These are phyloP conservation scores for Tulasnella sp. DNA, from an alignment of 768 basidiomycete species.

Conservation along the genomic window DNA sequence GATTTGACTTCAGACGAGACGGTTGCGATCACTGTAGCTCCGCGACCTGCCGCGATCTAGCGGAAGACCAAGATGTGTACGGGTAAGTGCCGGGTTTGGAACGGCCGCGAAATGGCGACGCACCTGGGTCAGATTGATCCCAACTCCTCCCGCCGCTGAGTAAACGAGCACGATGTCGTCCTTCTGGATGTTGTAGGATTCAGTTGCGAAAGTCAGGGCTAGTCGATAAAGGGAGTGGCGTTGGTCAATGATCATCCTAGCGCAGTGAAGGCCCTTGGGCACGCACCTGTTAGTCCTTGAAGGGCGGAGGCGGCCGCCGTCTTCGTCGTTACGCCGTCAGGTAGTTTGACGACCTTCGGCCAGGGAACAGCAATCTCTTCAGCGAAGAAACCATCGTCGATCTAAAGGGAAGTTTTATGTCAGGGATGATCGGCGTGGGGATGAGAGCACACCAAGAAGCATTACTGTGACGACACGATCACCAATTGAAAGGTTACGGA, in stretches of 20 bases:
- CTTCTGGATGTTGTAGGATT: conserved; percentile 77
- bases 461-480: conserved; percentile 66
- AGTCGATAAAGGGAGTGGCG: not conserved
- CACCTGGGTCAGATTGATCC: conserved; percentile 41
- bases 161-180: conserved; percentile 80
- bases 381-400: conserved; percentile 47
- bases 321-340: conserved; percentile 53
- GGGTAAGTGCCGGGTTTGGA: not conserved
- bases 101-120: conserved; percentile 8
- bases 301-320: conserved; percentile 63
- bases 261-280: not conserved
- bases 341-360: conserved; percentile 60
- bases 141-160: conserved; percentile 89
- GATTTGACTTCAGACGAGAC: conserved; percentile 84
- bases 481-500: conserved; percentile 63
- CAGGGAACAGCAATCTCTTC: conserved; percentile 69
- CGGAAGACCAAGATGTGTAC: conserved; percentile 36
- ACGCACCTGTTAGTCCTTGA: conserved; percentile 63
- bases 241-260: not conserved
- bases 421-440: no score
- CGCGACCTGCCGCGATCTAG: conserved; percentile 65
- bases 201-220: conserved; percentile 68
- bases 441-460: not conserved
- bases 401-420: conserved; percentile 25
- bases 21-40: conserved; percentile 90